Percentiles rank a stretch among this genome's conserved stretches.
Evolutionary conservation across 2,329 filamentous ascomycete genomes (phyloP).

Genomic region (Colletotrichum cuscutae): DNA sequence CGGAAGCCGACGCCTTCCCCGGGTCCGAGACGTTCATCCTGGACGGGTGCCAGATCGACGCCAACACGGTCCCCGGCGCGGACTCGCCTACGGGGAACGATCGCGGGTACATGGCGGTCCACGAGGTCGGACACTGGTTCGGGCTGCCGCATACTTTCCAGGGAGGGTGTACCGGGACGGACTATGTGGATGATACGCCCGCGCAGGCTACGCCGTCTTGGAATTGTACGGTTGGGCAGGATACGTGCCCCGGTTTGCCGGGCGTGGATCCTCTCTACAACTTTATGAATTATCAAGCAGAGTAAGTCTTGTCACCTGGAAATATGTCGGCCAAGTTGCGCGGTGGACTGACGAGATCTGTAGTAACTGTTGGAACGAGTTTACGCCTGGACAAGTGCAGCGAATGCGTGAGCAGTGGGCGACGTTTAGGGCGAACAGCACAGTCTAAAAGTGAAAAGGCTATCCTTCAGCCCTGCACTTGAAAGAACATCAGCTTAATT

Average conservation of each 20-base stretch:
- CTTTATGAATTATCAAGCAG: slow-evolving; percentile 32
- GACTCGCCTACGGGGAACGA: background rate
- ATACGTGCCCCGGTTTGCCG: slow-evolving; percentile 19
- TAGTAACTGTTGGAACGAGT: slow-evolving; percentile 23
- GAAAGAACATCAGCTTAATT: too few species aligned
- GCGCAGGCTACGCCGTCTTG: slow-evolving; percentile 33
- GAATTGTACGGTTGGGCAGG: slow-evolving; percentile 13
- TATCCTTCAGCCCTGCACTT: background rate
- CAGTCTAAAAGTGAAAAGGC: too few species aligned
- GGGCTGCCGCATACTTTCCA: slow-evolving; percentile 55
- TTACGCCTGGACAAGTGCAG: slow-evolving; percentile 24
- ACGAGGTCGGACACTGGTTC: slow-evolving; percentile 55
- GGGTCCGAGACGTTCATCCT: slow-evolving; percentile 10
- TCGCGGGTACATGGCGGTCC: slow-evolving; percentile 39
- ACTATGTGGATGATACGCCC: slow-evolving; percentile 38
- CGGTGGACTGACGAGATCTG: background rate
- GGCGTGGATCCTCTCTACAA: slow-evolving; percentile 32
- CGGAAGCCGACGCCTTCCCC: slow-evolving; percentile 30
- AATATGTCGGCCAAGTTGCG: too few species aligned
- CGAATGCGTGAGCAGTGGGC: slow-evolving; percentile 26
- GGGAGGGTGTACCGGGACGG: slow-evolving; percentile 38
- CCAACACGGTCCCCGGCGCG: slow-evolving; percentile 34
- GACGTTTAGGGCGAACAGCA: background rate
- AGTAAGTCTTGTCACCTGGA: background rate
- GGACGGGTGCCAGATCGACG: slow-evolving; percentile 38